Conservation (phyloP, 192 early-diverging fungal species). For the Umbelopsis sp. region DNA sequence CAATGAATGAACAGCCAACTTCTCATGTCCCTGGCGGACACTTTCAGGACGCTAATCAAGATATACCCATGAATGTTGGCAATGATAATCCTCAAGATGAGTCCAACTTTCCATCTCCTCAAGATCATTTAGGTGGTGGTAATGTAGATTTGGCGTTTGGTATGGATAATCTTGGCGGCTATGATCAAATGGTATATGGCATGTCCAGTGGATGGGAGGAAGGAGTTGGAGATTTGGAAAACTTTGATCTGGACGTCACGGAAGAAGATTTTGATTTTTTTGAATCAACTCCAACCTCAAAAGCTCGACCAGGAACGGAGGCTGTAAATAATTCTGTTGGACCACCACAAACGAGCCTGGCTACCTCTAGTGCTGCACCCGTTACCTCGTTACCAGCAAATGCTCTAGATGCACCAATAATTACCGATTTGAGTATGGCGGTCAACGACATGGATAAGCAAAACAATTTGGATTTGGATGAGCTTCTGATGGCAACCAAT, state of each 20-base stretch:
- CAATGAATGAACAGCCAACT: constrained; percentile 5
- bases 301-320: neutral
- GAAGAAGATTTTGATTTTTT: constrained; percentile 47
- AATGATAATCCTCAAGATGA: neutral
- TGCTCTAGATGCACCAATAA: constrained; percentile 4
- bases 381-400: neutral
- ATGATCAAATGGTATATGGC: constrained; percentile 25
- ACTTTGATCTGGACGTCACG: constrained; percentile 41
- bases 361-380: neutral
- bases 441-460: neutral
- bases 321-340: neutral
- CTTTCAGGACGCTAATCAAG: neutral
- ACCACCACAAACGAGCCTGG: neutral
- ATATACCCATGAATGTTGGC: neutral
- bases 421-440: neutral
- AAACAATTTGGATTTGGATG: neutral
- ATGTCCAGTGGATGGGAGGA: constrained; percentile 36
- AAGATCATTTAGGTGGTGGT: constrained; percentile 13
- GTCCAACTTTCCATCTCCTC: constrained; percentile 19
- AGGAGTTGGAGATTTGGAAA: constrained; percentile 35
- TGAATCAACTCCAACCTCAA: constrained; percentile 24
- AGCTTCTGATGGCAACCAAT: constrained; percentile 12
- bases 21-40: neutral
- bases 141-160: constrained; percentile 17
- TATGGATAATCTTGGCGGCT: constrained; percentile 28